Conservation (phyloP, 352 stramenopile species). For the Pythium vanterpoolii region DNA sequence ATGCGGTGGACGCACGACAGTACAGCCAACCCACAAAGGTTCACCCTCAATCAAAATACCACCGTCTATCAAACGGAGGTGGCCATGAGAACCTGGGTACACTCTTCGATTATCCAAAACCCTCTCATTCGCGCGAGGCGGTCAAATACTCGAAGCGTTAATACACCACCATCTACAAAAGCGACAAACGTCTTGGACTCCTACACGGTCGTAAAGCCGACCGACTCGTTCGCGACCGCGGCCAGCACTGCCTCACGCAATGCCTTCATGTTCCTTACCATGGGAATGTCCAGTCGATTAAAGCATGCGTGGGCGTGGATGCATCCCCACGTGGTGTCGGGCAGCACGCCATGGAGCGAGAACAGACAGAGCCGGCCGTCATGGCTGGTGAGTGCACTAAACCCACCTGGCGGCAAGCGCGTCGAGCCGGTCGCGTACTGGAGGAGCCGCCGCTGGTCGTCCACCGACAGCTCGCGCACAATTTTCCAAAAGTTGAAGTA, state of each 20-base stretch:
- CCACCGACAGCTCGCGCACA: constrained; percentile 44
- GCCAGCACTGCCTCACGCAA: constrained; percentile 14
- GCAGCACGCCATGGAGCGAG: constrained; percentile 21
- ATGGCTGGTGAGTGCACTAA: constrained; percentile 24
- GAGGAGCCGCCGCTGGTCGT: constrained; percentile 32
- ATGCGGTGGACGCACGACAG: no score
- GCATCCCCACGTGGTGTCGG: constrained; percentile 5
- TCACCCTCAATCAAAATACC: no score
- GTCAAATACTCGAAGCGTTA: neutral
- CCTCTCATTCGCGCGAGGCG: neutral
- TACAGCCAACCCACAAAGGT: no score
- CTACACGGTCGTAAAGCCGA: constrained; percentile 17
- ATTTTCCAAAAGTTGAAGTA: constrained; percentile 31
- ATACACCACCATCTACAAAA: no score
- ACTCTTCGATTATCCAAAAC: no score
- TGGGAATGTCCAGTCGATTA: constrained; percentile 81
- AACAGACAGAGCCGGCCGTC: constrained; percentile 29
- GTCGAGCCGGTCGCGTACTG: constrained; percentile 32
- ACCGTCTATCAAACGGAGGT: no score
- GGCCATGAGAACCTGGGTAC: no score
- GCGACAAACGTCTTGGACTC: neutral
- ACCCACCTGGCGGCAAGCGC: constrained; percentile 16
- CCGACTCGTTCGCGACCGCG: constrained; percentile 6
- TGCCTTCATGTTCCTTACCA: constrained; percentile 1
- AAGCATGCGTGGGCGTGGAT: constrained; percentile 35